Evolutionary conservation across 768 basidiomycete genomes (phyloP).

Genomic region (Collybia mongolica): DNA sequence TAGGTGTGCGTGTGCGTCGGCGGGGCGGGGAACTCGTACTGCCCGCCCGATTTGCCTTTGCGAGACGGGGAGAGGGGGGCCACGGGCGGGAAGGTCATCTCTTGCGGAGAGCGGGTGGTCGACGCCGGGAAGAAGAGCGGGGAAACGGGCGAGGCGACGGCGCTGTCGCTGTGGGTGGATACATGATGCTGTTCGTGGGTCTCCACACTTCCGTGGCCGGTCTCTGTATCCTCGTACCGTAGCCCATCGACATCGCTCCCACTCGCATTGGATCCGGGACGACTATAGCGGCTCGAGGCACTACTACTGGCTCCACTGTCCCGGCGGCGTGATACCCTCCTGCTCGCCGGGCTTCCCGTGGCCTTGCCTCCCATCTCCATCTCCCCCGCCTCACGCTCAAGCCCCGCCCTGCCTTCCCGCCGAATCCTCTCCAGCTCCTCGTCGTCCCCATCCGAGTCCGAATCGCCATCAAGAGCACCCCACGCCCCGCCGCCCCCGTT

Average conservation of each 20-base stretch:
- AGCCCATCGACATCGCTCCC: slow-evolving; percentile 17
- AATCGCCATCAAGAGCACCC: slow-evolving; percentile 25
- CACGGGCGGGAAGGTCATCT: slow-evolving; percentile 16
- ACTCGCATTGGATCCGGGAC: slow-evolving; percentile 4
- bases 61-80: slow-evolving; percentile 19
- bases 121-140: background rate
- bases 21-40: slow-evolving; percentile 10
- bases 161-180: background rate
- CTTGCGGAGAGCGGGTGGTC: slow-evolving; percentile 1
- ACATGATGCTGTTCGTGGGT: background rate
- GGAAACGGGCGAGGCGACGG: background rate
- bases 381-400: slow-evolving; percentile 5
- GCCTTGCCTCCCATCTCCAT: slow-evolving; percentile 5
- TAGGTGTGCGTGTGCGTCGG: slow-evolving; percentile 9
- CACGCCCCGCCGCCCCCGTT: slow-evolving; percentile 17
- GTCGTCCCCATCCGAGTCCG: slow-evolving; percentile 12
- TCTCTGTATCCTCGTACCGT: slow-evolving; percentile 18
- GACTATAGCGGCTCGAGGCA: no score
- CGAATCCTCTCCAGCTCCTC: slow-evolving; percentile 1
- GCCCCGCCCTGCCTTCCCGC: slow-evolving; percentile 5
- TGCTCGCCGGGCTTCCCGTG: slow-evolving; percentile 10
- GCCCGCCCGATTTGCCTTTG: background rate
- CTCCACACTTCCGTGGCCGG: slow-evolving; percentile 8
- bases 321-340: slow-evolving; percentile 5
- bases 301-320: no score